Conservation (phyloP, 2,329 filamentous ascomycete genomes). For the Phoma herbarum region DNA sequence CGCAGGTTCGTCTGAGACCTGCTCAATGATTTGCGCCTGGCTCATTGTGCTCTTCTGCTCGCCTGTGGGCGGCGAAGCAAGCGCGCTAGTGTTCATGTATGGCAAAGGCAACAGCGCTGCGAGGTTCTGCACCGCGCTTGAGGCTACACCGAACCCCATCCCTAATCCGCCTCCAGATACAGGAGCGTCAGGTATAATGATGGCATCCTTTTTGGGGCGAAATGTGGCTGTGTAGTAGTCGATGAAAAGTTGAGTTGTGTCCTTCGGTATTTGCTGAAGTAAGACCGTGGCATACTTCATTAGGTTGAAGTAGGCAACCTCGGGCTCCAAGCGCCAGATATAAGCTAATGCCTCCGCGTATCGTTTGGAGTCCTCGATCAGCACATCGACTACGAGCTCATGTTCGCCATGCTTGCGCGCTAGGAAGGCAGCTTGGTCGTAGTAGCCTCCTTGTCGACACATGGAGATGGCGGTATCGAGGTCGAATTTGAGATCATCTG, state of each 20-base stretch:
- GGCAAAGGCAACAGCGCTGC: conserved; percentile 84
- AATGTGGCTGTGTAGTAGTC: conserved; percentile 94
- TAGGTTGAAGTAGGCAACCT: conserved; percentile 81
- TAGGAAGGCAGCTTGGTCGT: conserved; percentile 93
- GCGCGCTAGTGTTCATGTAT: conserved; percentile 75
- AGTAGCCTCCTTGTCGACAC: conserved; percentile 97
- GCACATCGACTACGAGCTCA: conserved; percentile 91
- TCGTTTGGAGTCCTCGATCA: conserved; percentile 93
- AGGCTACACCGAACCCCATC: conserved; percentile 60
- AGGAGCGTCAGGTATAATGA: conserved; percentile 59
- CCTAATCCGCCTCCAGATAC: conserved; percentile 54
- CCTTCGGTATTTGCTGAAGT: conserved; percentile 82
- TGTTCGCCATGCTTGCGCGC: conserved; percentile 94
- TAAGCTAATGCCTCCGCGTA: conserved; percentile 90
- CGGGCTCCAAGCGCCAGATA: conserved; percentile 86
- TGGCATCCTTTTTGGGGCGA: conserved; percentile 72
- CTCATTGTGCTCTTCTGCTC: conserved; percentile 62
- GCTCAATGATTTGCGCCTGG: conserved; percentile 64
- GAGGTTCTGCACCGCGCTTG: conserved; percentile 84
- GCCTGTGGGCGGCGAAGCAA: conserved; percentile 63
- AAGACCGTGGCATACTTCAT: conserved; percentile 96
- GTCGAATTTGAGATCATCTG: conserved; percentile 94
- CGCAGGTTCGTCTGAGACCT: conserved; percentile 60
- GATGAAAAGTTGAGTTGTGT: conserved; percentile 88
- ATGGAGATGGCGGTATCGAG: conserved; percentile 96